A percentile compares a stretch with the other conserved stretches of the same genome.
Evolutionary conservation across 495 filamentous ascomycete species (phyloP).

Genomic region (Aspergillus conjunctus): DNA sequence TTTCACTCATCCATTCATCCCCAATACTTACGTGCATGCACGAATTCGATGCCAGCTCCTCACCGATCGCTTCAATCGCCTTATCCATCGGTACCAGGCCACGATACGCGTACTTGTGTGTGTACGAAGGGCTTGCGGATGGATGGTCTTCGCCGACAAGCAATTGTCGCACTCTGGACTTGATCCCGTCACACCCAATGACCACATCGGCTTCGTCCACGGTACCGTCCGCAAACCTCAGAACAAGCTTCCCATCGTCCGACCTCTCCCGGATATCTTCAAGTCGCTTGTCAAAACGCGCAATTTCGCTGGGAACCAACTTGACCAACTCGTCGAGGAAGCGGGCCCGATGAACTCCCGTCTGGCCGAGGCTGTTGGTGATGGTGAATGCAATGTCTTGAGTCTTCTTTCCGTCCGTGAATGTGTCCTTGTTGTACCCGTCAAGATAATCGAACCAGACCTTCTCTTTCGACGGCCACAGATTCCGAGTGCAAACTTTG

Average conservation of each 20-base stretch:
- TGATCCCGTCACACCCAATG: slow-evolving; percentile 63
- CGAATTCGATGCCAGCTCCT: slow-evolving; percentile 47
- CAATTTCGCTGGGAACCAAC: slow-evolving; percentile 45
- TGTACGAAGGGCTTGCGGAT: slow-evolving; percentile 43
- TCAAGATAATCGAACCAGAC: slow-evolving; percentile 35
- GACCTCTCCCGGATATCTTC: slow-evolving; percentile 26
- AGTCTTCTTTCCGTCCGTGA: slow-evolving; percentile 6
- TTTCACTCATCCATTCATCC: neutral
- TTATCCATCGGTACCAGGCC: slow-evolving; percentile 54
- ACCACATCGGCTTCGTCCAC: slow-evolving; percentile 45
- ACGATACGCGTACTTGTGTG: slow-evolving; percentile 54
- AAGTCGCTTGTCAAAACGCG: slow-evolving; percentile 46
- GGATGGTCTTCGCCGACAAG: slow-evolving; percentile 43
- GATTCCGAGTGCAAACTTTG: slow-evolving; percentile 42
- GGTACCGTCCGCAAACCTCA: slow-evolving; percentile 36
- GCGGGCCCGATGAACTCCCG: slow-evolving; percentile 51
- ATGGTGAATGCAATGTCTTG: slow-evolving; percentile 31
- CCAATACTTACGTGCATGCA: slow-evolving; percentile 39
- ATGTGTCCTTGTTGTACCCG: slow-evolving; percentile 22
- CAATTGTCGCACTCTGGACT: slow-evolving; percentile 49
- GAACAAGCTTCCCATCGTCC: slow-evolving; percentile 30
- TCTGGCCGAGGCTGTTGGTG: slow-evolving; percentile 31
- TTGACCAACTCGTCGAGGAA: slow-evolving; percentile 53
- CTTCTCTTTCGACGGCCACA: slow-evolving; percentile 34
- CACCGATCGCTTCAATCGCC: slow-evolving; percentile 50